Base-by-base conservation (phyloP, 2,329 filamentous ascomycete genomes). In the Dactylellina cionopaga region DNA sequence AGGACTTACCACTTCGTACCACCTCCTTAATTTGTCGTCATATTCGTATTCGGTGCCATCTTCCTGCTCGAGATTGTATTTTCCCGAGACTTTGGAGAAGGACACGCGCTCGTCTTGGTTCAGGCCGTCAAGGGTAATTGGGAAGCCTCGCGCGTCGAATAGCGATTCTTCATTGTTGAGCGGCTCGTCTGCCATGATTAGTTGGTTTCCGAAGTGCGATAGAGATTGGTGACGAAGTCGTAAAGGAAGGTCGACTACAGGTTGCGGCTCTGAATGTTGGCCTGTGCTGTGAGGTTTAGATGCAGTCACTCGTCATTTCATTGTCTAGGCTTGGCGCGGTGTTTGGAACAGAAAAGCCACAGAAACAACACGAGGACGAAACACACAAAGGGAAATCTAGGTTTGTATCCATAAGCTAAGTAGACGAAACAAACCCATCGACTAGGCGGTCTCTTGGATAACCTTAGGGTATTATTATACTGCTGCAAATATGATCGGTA, bases 31-130 rank as follows among this genome's bases (percentile, higher is more conserved):
- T 54, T 84, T 84, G 52, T 85, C 81, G 80, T 96, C 89, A 82
- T 90, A 97, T 79, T 93, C 90, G 82, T 89, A 96, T 80, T 96
- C 93, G 73, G 88, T 86, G 56, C 92, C 92, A 79, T 95, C 89
- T 49, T 92, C 91, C 65, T 91, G 90, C 74, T 96, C 92, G 5
- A 95, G 87, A 58, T 95, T 87, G 82, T 89, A 94, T 79, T 92
- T 94, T 78, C 88, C 85, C 80, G 94, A 90, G 73, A 92, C 84
- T 79, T 87, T 90, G n/a, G 91, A 94, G 82, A 90, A 96, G 4
- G 92, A 94, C 78, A 96, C 91, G 76, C 93, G 90, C 25, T 91
- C 86, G 79, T 96, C 92, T 68, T 82, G 82, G 77, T 90, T 88
- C 79, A 96, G 96, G 49, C 90, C 85, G 64, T 86, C 84, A 11